Evolutionary conservation across 345 rosid species (phyloP).

Genomic region (Psidium guajava): DNA sequence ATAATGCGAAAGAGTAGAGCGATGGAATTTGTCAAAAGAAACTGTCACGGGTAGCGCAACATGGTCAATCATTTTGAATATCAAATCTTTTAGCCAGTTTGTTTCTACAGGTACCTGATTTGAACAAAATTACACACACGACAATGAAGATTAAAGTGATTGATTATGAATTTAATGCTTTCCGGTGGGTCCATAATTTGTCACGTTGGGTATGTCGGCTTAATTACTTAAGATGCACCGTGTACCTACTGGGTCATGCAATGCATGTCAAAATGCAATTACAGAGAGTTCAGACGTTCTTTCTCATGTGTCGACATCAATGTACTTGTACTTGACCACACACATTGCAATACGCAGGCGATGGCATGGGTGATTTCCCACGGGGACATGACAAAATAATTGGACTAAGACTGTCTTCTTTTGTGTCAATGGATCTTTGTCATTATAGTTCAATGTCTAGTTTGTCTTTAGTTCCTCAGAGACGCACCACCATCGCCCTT

Average conservation of each 20-base stretch:
- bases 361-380: background rate
- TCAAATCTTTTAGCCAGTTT: no score
- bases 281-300: background rate
- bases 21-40: no score
- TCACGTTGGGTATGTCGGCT: background rate
- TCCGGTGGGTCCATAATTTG: background rate
- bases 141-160: background rate
- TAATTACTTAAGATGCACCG: background rate
- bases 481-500: slow-evolving; percentile 43
- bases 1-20: no score
- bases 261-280: background rate
- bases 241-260: background rate
- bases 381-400: background rate
- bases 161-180: background rate
- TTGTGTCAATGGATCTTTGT: background rate
- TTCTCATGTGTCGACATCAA: background rate
- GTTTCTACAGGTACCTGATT: no score
- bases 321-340: background rate
- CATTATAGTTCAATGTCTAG: background rate
- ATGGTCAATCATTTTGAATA: no score
- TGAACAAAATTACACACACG: no score
- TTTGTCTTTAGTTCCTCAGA: slow-evolving; percentile 20
- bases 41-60: no score
- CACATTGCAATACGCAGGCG: background rate
- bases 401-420: background rate